Evolutionary conservation across 495 filamentous ascomycete genomes (phyloP).

Genomic region (Aspergillus saccharolyticus): DNA sequence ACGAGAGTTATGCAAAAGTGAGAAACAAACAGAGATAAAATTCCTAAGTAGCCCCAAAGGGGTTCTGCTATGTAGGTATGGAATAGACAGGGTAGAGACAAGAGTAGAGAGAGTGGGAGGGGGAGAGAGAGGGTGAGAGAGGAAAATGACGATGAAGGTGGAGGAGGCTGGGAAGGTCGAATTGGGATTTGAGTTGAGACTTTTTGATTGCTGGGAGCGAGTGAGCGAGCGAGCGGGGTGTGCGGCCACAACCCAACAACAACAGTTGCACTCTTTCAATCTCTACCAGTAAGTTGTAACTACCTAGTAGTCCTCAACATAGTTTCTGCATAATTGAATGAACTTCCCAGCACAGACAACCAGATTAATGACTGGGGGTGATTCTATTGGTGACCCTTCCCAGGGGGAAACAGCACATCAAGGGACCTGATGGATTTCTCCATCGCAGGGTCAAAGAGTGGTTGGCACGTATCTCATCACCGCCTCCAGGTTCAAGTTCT

Average conservation of each 20-base stretch:
- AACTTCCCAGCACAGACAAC: not conserved
- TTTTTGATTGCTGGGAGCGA: not conserved
- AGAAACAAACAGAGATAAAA: not conserved
- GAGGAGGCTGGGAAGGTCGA: not conserved
- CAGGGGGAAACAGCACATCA: not conserved
- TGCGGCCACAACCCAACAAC: not conserved
- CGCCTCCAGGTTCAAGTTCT: not conserved
- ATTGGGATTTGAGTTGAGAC: not conserved
- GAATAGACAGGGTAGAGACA: not conserved
- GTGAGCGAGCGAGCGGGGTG: not conserved
- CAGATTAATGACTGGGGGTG: not conserved
- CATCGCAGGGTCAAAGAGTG: not conserved
- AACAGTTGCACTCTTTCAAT: not conserved
- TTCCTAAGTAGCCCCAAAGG: not conserved
- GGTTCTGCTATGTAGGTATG: not conserved
- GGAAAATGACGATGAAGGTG: not conserved
- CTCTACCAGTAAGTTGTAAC: too few relatives aligned
- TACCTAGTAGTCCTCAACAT: too few relatives aligned
- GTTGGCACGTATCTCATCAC: not conserved
- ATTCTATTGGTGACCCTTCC: not conserved
- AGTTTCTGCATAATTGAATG: too few relatives aligned
- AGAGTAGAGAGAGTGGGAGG: too few relatives aligned
- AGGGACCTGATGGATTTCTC: not conserved
- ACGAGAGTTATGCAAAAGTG: not conserved
- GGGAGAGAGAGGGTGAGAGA: not conserved